These are phyloP conservation scores for Wickerhamomyces sp. DNA, from an alignment of 1,139 yeast species.

Conservation along the genomic window DNA sequence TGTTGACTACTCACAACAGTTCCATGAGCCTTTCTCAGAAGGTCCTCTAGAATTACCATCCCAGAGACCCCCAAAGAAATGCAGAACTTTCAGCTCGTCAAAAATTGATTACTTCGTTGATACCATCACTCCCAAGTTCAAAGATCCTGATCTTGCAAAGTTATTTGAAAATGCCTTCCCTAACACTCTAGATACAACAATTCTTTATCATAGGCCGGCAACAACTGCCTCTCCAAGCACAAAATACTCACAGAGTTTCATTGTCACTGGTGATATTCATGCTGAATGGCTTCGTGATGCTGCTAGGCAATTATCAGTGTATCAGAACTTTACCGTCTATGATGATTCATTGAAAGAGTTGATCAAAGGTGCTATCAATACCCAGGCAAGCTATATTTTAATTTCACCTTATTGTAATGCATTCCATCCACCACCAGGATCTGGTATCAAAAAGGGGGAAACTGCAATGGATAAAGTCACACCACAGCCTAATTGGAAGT, in stretches of 20 bases:
- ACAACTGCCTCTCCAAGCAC: slow-evolving; percentile 1
- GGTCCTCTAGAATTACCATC: slow-evolving; percentile 54
- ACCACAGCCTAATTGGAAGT: slow-evolving; percentile 66
- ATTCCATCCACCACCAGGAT: slow-evolving; percentile 75
- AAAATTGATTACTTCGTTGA: slow-evolving; percentile 60
- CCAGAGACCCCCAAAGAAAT: slow-evolving; percentile 68
- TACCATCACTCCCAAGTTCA: slow-evolving; percentile 46
- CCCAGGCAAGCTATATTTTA: slow-evolving; percentile 62
- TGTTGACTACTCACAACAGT: slow-evolving; percentile 26
- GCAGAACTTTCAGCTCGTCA: slow-evolving; percentile 66
- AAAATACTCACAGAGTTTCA: slow-evolving; percentile 46
- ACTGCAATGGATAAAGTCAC: slow-evolving; percentile 60
- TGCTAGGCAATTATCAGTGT: slow-evolving; percentile 76
- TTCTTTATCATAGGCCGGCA: slow-evolving; percentile 56
- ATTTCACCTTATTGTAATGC: slow-evolving; percentile 84
- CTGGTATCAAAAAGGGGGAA: slow-evolving; percentile 46
- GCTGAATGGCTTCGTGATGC: slow-evolving; percentile 91
- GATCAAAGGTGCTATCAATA: slow-evolving; percentile 73
- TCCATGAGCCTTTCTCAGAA: slow-evolving; percentile 45
- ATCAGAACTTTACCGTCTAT: slow-evolving; percentile 52
- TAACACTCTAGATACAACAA: slow-evolving; percentile 83
- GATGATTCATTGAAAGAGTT: slow-evolving; percentile 48
- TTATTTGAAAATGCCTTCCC: slow-evolving; percentile 81
- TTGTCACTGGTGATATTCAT: slow-evolving; percentile 86
- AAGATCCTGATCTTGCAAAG: slow-evolving; percentile 64